These are phyloP conservation scores for Kokia cookei DNA, from an alignment of 441 rosid genomes.

Conservation along the genomic window DNA sequence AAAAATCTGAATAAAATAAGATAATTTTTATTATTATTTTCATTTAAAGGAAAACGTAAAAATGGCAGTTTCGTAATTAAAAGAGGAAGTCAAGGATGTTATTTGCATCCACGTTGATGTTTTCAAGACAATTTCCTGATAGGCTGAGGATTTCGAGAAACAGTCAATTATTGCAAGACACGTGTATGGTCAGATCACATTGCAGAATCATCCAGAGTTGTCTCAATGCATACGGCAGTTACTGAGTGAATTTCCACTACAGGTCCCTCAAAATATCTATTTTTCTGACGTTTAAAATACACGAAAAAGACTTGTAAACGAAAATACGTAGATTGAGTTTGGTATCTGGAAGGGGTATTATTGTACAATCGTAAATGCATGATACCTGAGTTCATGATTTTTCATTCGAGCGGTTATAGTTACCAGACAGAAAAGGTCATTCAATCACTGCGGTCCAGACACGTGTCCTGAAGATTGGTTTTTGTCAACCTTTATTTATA, in stretches of 20 bases:
- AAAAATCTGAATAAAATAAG: too few species aligned
- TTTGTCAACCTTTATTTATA: too few species aligned
- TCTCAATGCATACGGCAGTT: background rate
- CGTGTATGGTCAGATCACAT: constrained; percentile 16
- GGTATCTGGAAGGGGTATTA: background rate
- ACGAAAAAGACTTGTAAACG: background rate
- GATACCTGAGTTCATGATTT: background rate
- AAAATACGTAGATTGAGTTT: background rate
- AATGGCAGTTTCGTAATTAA: background rate
- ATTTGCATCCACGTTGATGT: constrained; percentile 20
- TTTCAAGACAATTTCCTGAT: background rate
- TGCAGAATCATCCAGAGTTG: background rate
- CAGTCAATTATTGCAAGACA: background rate
- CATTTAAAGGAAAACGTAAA: background rate
- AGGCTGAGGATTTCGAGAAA: constrained; percentile 5
- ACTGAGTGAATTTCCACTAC: background rate
- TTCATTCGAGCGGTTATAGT: background rate
- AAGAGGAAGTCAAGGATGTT: background rate
- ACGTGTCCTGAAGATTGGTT: background rate
- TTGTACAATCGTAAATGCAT: background rate
- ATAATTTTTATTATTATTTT: background rate
- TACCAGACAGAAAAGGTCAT: background rate
- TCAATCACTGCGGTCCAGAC: background rate
- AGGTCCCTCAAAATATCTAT: background rate
- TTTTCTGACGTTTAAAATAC: background rate